Base-by-base conservation (phyloP, 2,329 filamentous ascomycete species). In the Pyrenophora teres region DNA sequence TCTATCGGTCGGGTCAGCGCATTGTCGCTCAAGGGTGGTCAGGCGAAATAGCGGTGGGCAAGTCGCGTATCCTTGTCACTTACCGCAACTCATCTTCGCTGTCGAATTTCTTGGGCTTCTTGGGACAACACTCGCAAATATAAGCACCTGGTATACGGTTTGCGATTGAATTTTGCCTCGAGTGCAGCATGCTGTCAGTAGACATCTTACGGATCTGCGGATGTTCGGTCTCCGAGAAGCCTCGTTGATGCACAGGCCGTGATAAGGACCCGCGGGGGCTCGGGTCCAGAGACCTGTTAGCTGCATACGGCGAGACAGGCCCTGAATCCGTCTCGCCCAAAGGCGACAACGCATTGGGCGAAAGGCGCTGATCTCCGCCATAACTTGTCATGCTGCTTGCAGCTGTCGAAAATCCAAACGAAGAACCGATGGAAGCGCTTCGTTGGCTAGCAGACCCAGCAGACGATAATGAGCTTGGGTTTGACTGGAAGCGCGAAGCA, bases 31-130 rank as follows among this genome's bases (percentile, higher is more conserved):
- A 47, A 52, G 40, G 31, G 40, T 43, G 46, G 54, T 42, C 16
- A 27, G 40, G 32, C 36, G 39, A 63, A 63, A 60, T 57, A 57
- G 62, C 59, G 67, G 68, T 67, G 63, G 62, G 60, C 42, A 53
- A 50, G 55, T 48, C 52, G 50, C 33, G 36, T 15, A 52, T 41
- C 59, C 52, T 56, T 56, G 54, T 52, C 47, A 78, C 86, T 76
- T 84, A 96, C 92, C 86, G 86, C 49, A 97, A 79, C 61, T 96
- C 90, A 58, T 93, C 88, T 56, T 85, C 81, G 4, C 85, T 90
- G 62, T 95, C 90, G 67, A 97, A 97, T 69, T 95, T 96, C 75
- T 95, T 96, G 1, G 92, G 92, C 76, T 97, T 97, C 76, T 97
- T 97, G 0, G 92, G 92, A 75, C 92, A 97, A 73, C 93, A 97